Evolutionary conservation across 768 basidiomycete genomes (phyloP), one percentile per base, ranked within the genome.

Genomic region (Melanogaster broomeanus): DNA sequence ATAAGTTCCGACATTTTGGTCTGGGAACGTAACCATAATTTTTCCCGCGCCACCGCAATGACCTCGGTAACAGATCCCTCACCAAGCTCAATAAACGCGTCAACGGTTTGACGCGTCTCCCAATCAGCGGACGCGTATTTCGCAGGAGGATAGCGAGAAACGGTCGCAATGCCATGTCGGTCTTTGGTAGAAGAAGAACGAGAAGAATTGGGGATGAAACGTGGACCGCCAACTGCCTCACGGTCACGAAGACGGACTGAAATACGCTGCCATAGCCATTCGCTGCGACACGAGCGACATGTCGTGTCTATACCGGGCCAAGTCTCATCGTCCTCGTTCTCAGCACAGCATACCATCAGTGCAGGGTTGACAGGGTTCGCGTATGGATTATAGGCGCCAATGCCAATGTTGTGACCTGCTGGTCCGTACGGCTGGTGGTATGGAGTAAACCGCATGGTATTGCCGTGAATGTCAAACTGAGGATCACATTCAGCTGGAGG

Each of bases 291-390:
- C 41, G 68, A 69, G 35, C 82, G 77, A 64, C 88, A 91, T 8
- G 88, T 90, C 2, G 85, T 74, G 27, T 83, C 81, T 11, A 86
- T 76, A 6, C 74, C 74, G 0, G 84, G 81, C 78, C 84, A 90
- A 0, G 80, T 77, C 12, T 84, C 81, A 16, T 83, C 78, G 65
- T 90, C 88, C 53, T 88, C 88, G 61, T 89, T 90, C 60, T 87
- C 87, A 4, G 79, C 69, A 52, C 82, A 79, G 27, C 74, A 78
- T 11, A 83, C 74, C 55, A 71, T 68, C 35, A 65, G 51, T 6
- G 65, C 58, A 24, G 67, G 66, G 30, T 65, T 61, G 24, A 67
- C 34, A 43, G 58, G 55, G 13, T 53, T 53, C 1, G 55, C 48
- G 25, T 67, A 68, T 13, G 62, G 66, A 19, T 59, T 52, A 52